Percentiles rank a stretch among this genome's conserved stretches.
phyloP scores from a whole-genome alignment of 2,329 filamentous ascomycete species.

The Setomelanomma holmii region DNA sequence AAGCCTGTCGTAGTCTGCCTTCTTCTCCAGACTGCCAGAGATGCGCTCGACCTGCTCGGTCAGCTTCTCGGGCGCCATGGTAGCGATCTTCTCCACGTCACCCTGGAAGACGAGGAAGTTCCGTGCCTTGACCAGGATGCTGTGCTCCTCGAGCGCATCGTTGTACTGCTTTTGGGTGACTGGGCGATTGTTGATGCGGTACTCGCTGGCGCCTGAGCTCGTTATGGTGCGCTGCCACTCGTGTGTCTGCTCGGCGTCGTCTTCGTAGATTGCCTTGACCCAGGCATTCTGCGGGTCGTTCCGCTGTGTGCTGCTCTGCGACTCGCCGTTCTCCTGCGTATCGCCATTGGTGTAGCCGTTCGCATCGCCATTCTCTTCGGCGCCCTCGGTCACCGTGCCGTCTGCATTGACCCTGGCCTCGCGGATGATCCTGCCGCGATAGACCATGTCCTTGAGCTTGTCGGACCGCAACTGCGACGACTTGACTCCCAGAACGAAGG shows the following conservation, averaged over 20 bases:
- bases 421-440: slow-evolving; percentile 91
- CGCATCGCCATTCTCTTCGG: slow-evolving; percentile 51
- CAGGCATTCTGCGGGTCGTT: slow-evolving; percentile 92
- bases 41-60: slow-evolving; percentile 97
- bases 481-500: slow-evolving; percentile 97
- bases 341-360: slow-evolving; percentile 38
- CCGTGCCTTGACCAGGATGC: slow-evolving; percentile 95
- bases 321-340: slow-evolving; percentile 58
- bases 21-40: slow-evolving; percentile 93
- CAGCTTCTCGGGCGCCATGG: slow-evolving; percentile 91
- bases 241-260: slow-evolving; percentile 93
- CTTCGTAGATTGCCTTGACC: slow-evolving; percentile 99
- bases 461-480: slow-evolving; percentile 96
- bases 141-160: slow-evolving; percentile 86
- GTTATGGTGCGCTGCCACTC: slow-evolving; percentile 97
- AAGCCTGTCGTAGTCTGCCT: slow-evolving; percentile 90
- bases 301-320: slow-evolving; percentile 67
- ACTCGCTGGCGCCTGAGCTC: slow-evolving; percentile 86
- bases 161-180: slow-evolving; percentile 95
- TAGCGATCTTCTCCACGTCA: slow-evolving; percentile 95
- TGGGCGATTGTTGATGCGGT: slow-evolving; percentile 91
- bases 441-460: slow-evolving; percentile 92
- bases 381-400: slow-evolving; percentile 69
- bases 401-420: slow-evolving; percentile 93
- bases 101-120: slow-evolving; percentile 99